These are phyloP conservation scores for Cryphonectria nitschkei DNA, from an alignment of 2,329 filamentous ascomycete genomes.

Conservation along the genomic window DNA sequence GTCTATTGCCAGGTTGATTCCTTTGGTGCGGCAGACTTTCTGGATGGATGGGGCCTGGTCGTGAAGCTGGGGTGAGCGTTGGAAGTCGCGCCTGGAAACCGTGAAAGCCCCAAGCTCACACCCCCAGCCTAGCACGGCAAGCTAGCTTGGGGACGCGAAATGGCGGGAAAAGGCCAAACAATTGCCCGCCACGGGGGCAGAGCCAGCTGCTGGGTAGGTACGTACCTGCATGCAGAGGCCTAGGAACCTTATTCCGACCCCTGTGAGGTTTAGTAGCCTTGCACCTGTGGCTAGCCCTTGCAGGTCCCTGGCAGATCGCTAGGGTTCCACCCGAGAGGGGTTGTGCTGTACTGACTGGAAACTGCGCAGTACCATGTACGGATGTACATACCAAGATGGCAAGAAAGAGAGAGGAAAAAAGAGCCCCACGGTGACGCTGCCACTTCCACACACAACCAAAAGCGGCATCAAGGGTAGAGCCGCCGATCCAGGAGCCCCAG, in stretches of 20 bases:
- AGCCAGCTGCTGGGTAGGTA: neutral
- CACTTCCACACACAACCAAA: neutral
- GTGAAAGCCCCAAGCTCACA: constrained; percentile 2
- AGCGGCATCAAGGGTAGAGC: constrained; percentile 18
- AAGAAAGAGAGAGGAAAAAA: neutral
- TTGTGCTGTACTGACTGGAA: neutral
- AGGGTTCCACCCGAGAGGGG: neutral
- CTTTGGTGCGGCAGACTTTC: neutral
- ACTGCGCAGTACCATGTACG: no score
- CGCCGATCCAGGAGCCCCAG: constrained; percentile 37
- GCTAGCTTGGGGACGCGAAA: neutral
- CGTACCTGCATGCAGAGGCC: constrained; percentile 1
- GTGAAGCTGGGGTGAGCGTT: neutral
- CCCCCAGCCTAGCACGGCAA: neutral
- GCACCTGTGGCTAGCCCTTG: neutral
- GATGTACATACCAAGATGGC: neutral
- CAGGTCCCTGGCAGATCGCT: neutral
- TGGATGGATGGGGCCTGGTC: neutral
- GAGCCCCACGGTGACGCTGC: constrained; percentile 10
- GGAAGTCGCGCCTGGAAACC: neutral
- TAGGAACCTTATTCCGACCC: constrained; percentile 10
- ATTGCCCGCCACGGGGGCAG: constrained; percentile 14
- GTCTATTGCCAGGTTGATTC: neutral
- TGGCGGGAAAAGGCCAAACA: constrained; percentile 21
- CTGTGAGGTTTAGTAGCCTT: neutral